These are phyloP conservation scores for Stagonosporopsis vannaccii DNA, from an alignment of 2,329 filamentous ascomycete genomes.

Conservation along the genomic window DNA sequence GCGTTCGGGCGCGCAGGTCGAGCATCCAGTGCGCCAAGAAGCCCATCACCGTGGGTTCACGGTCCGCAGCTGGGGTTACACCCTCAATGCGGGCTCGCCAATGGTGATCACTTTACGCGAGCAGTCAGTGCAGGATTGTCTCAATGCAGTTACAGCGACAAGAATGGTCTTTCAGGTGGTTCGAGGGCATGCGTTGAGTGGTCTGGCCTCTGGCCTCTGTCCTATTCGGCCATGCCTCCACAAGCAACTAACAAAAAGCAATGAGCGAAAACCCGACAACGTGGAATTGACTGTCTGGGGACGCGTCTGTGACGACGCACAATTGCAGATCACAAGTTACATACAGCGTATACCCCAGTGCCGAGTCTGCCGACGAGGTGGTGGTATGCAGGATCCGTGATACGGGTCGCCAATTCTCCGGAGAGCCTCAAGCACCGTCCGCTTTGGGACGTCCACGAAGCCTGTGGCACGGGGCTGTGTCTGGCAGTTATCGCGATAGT, in stretches of 20 bases:
- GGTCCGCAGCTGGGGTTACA: constrained; percentile 17
- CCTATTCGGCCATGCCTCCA: neutral
- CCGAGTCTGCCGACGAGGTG: constrained; percentile 1
- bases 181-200: constrained; percentile 1
- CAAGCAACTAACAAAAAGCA: constrained; percentile 16
- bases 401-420: constrained; percentile 9
- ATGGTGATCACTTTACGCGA: constrained; percentile 5
- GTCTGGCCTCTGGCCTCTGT: neutral
- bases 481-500: constrained; percentile 8
- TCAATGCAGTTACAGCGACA: constrained; percentile 20
- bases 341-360: constrained; percentile 12
- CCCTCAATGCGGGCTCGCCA: constrained; percentile 18
- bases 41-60: constrained; percentile 13
- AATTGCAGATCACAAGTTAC: constrained; percentile 18
- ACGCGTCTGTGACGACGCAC: constrained; percentile 9
- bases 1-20: constrained; percentile 32
- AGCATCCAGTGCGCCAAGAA: constrained; percentile 23
- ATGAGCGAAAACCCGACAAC: constrained; percentile 8
- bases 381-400: constrained; percentile 7
- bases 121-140: constrained; percentile 17
- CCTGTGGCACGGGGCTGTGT: constrained; percentile 8
- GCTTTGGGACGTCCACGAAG: neutral
- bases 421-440: constrained; percentile 15
- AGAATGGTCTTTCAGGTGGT: constrained; percentile 1
- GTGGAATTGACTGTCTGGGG: constrained; percentile 15